Conservation (phyloP, 495 filamentous ascomycete species). For the Penicillium salamii region DNA sequence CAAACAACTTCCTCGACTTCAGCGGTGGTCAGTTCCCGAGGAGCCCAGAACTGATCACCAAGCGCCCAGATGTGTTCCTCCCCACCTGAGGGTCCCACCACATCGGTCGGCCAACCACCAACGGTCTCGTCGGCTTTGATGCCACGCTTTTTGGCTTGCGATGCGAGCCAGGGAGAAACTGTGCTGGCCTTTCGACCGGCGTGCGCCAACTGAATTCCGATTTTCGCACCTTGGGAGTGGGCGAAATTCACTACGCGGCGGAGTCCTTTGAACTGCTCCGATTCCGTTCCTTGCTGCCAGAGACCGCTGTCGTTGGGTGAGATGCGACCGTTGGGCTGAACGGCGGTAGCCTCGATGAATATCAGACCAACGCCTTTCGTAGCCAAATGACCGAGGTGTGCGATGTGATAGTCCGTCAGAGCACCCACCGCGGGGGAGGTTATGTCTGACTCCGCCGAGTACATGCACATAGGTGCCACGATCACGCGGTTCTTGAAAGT, state of each 20-base stretch:
- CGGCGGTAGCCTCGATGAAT: constrained; percentile 67
- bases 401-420: constrained; percentile 67
- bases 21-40: constrained; percentile 37
- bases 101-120: constrained; percentile 67
- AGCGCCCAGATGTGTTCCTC: constrained; percentile 46
- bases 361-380: constrained; percentile 62
- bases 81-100: constrained; percentile 55
- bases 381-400: constrained; percentile 60
- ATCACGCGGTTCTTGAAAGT: constrained; percentile 71
- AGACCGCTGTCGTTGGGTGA: constrained; percentile 66
- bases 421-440: constrained; percentile 51
- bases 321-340: constrained; percentile 67
- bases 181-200: constrained; percentile 72
- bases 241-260: constrained; percentile 59
- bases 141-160: constrained; percentile 22
- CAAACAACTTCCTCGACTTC: constrained; percentile 63
- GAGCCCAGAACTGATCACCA: constrained; percentile 35
- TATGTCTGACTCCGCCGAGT: constrained; percentile 52
- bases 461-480: constrained; percentile 59
- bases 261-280: constrained; percentile 60
- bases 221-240: constrained; percentile 61
- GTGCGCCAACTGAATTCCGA: constrained; percentile 72
- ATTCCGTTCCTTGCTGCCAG: constrained; percentile 54
- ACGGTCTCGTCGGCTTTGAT: constrained; percentile 50
- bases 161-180: constrained; percentile 57